Evolutionary conservation across 2,329 filamentous ascomycete genomes (phyloP), one percentile per base, ranked within the genome.

Genomic region (Blastomyces emzantsi): DNA sequence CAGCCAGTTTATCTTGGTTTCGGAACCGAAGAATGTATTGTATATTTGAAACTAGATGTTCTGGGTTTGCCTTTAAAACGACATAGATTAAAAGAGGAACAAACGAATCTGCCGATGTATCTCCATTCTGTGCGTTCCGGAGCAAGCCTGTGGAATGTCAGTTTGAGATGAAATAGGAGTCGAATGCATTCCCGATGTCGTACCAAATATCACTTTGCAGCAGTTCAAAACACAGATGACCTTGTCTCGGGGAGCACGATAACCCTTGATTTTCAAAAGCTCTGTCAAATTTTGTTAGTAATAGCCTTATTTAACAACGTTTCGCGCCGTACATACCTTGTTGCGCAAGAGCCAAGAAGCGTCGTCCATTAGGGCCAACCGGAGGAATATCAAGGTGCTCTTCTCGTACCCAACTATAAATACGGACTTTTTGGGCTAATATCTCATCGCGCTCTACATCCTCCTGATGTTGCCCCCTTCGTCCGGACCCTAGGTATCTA

Each of bases 171-270:
- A 47, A 39, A 36, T 1, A 41, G 28, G 52, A 56, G 19, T 1
- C 30, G 45, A 52, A 59, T 63, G 61, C 39, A 65, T 60, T 61
- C 22, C 19, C 19, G 19, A 28, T 3, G 25, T 70, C 82, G 69
- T 76, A 91, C 90, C 94, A 76, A 99, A 97, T 67, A 99, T 97
- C 67, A 99, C 95, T 77, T 99, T 99, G 84, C 94, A 99, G 78
- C 92, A 97, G 77, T 99, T 99, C 63, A 99, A 79, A 56, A 97
- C 91, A 75, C 94, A 99, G 60, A 99, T 97, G 63, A 99, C 94
- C 77, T 99, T 99, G 80, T 99, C 94, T 70, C 94, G 82, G 3
- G 94, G 94, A n/a, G 94, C 94, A 69, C 95, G 86, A 73, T 99
- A 99, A 9, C 90, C 94, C 72, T 93, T 96, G 72, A 99, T 97